Conservation (phyloP, 257 asterid species). For the Salvia splendens region DNA sequence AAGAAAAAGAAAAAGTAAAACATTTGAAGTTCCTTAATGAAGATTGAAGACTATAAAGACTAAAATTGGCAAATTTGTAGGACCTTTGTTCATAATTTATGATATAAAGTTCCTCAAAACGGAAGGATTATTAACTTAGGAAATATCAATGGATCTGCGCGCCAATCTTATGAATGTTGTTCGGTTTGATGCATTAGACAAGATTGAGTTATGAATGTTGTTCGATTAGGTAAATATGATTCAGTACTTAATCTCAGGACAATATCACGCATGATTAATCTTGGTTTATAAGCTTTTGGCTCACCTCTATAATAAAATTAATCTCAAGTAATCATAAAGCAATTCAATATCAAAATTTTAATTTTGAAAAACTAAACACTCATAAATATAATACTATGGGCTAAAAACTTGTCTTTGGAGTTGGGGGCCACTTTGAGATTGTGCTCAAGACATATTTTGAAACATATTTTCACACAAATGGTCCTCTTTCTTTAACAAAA, state of each 20-base stretch:
- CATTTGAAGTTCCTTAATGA: not conserved
- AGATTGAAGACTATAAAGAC: too few relatives aligned
- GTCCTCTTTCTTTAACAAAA: conserved; percentile 39
- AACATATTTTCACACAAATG: conserved; percentile 36
- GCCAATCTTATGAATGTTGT: not conserved
- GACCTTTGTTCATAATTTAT: not conserved
- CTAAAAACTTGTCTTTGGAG: conserved; percentile 24
- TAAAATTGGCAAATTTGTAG: not conserved
- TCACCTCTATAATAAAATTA: too few relatives aligned
- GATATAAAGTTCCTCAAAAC: too few relatives aligned
- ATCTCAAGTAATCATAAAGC: too few relatives aligned
- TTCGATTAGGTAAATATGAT: too few relatives aligned
- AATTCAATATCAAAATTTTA: too few relatives aligned
- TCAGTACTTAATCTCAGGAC: too few relatives aligned
- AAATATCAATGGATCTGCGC: not conserved
- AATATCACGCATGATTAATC: too few relatives aligned
- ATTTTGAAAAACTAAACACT: too few relatives aligned
- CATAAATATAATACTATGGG: not conserved
- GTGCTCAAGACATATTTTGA: conserved; percentile 31
- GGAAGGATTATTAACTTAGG: not conserved
- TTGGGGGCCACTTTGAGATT: conserved; percentile 27
- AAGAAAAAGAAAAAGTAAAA: not conserved
- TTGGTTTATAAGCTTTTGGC: too few relatives aligned
- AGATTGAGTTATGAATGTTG: too few relatives aligned
- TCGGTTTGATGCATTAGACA: too few relatives aligned